phyloP scores from a whole-genome alignment of 2,329 filamentous ascomycete species.

The Hypoxylon sp. region DNA sequence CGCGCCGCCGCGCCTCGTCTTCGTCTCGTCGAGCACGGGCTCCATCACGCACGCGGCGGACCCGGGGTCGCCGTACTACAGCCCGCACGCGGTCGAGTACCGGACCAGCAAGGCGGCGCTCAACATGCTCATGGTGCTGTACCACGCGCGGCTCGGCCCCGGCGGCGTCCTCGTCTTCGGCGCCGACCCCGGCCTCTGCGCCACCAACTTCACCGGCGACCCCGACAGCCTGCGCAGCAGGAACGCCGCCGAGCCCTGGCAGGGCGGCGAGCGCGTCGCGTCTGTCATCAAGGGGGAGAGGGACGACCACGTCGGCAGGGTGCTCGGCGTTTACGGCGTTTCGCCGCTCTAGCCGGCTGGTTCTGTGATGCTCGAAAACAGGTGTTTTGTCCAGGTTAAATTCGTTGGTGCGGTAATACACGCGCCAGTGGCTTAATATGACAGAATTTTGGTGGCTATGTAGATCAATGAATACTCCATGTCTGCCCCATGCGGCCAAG shows the following conservation, averaged over 20 bases:
- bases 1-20: slow-evolving; percentile 36
- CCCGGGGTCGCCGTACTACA: slow-evolving; percentile 25
- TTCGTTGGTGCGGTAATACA: too few species aligned
- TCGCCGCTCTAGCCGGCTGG: slow-evolving; percentile 11
- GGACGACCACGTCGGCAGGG: slow-evolving; percentile 19
- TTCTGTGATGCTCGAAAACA: too few species aligned
- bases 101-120: slow-evolving; percentile 41
- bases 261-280: slow-evolving; percentile 22
- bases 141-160: slow-evolving; percentile 29
- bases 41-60: slow-evolving; percentile 34
- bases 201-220: slow-evolving; percentile 23
- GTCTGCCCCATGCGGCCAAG: too few species aligned
- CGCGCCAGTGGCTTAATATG: too few species aligned
- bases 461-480: too few species aligned
- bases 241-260: slow-evolving; percentile 15
- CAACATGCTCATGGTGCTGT: slow-evolving; percentile 42
- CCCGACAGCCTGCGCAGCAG: slow-evolving; percentile 10
- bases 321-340: slow-evolving; percentile 21
- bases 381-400: background rate
- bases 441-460: too few species aligned
- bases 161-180: slow-evolving; percentile 25
- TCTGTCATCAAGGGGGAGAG: slow-evolving; percentile 23
- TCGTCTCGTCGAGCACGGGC: slow-evolving; percentile 37
- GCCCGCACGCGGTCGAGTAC: slow-evolving; percentile 32
- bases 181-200: slow-evolving; percentile 23